These are phyloP conservation scores for Kodamaea alishanica DNA, from an alignment of 1,139 yeast genomes.

Conservation along the genomic window DNA sequence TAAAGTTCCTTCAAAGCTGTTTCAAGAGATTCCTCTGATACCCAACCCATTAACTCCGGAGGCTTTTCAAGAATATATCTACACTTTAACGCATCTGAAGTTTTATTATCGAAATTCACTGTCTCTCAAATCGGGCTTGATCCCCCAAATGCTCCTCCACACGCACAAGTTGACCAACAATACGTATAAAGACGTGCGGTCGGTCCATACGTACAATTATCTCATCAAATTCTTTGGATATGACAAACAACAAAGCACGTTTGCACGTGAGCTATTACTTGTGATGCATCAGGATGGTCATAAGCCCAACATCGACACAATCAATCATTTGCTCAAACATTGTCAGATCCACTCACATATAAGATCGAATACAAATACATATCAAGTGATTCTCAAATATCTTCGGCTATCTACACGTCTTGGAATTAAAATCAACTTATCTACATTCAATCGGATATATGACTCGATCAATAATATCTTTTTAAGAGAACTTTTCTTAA, in stretches of 20 bases:
- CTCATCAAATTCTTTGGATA: conserved; percentile 42
- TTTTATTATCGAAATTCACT: conserved; percentile 34
- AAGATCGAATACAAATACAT: conserved; percentile 33
- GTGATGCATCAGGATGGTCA: conserved; percentile 46
- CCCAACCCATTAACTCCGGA: conserved; percentile 28
- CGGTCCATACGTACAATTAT: conserved; percentile 38
- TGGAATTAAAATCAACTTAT: conserved; percentile 31
- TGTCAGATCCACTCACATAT: conserved; percentile 33
- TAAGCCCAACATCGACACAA: conserved; percentile 38
- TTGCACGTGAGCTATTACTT: conserved; percentile 39
- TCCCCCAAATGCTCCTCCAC: conserved; percentile 37
- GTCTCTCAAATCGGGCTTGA: conserved; percentile 35
- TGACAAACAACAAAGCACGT: conserved; percentile 40
- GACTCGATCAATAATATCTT: conserved; percentile 37
- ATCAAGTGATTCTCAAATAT: conserved; percentile 29
- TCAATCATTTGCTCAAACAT: conserved; percentile 34
- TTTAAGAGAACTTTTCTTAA: conserved; percentile 35
- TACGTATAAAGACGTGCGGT: conserved; percentile 28
- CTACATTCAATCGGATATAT: conserved; percentile 39
- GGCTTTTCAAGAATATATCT: conserved; percentile 35
- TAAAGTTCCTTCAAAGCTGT: conserved; percentile 12
- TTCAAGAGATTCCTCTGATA: conserved; percentile 34
- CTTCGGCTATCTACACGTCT: conserved; percentile 26
- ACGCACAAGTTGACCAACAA: conserved; percentile 37
- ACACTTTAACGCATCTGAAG: conserved; percentile 34